Evolutionary conservation across 257 asterid genomes (phyloP).

Genomic region (Jasminum sambac): DNA sequence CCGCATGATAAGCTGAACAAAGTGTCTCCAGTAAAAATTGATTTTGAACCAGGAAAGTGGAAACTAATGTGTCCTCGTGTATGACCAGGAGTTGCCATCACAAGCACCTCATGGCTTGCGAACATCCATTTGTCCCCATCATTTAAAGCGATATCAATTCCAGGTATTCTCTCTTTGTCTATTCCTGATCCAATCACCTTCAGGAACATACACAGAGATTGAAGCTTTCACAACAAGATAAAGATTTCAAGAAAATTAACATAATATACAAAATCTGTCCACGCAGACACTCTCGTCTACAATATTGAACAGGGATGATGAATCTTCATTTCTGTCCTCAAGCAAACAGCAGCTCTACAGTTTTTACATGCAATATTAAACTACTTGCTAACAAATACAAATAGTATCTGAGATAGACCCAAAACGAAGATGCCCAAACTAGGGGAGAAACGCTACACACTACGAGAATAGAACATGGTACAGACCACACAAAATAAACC

Average conservation of each 20-base stretch:
- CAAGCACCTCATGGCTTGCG: slow-evolving; percentile 94
- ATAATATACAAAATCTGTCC: background rate
- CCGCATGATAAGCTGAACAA: slow-evolving; percentile 97
- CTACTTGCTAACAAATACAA: background rate
- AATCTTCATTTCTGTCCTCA: background rate
- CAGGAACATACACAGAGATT: slow-evolving; percentile 17
- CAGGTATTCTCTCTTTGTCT: slow-evolving; percentile 94
- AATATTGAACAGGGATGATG: background rate
- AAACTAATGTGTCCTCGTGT: slow-evolving; percentile 91
- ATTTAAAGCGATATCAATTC: slow-evolving; percentile 76
- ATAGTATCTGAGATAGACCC: background rate
- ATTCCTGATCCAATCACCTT: slow-evolving; percentile 85
- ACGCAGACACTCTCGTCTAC: background rate
- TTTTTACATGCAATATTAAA: background rate
- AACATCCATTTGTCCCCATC: slow-evolving; percentile 98
- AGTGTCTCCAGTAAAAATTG: slow-evolving; percentile 91
- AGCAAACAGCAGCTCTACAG: background rate
- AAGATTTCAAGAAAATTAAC: background rate
- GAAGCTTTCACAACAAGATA: background rate
- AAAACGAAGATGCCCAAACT: background rate
- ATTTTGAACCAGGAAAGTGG: slow-evolving; percentile 82
- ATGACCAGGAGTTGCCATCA: slow-evolving; percentile 93
- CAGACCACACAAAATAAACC: background rate
- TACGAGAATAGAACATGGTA: background rate
- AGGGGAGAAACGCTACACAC: background rate